Base-by-base conservation (phyloP, 2,329 filamentous ascomycete species). In the Trichoderma sp. region DNA sequence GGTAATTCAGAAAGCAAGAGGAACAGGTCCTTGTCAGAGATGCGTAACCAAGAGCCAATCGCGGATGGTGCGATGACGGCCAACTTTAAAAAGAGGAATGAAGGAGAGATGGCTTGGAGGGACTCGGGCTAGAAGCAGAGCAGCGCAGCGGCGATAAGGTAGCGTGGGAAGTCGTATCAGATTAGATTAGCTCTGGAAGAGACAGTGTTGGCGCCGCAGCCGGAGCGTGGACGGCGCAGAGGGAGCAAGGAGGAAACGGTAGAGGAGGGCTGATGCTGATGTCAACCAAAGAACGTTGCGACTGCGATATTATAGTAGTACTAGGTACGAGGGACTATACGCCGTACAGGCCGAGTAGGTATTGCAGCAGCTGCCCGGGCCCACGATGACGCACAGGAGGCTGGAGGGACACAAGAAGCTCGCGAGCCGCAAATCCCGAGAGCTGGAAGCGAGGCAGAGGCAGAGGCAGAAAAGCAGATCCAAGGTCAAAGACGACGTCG, bases 361-460 rank as follows among this genome's bases (percentile, higher is more conserved):
- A 21, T 13, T 32, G 28, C 28, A 32, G 30, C 39, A 43, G 8
- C n/a, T 30, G 54, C 54, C 8, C 46, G 46, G 54, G 28, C n/a
- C 28, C 24, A 32, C 52, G 52, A 66, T 66, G 63, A 66, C 63
- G 63, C 52, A 66, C 63, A 66, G 26, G 52, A 18, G 37, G 46
- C 46, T 18, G 24, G 39, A n/a, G 5, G 28, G 24, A 28, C 10
- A n/a, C 26, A 32, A 49, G 46, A 58, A 30, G 52, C 52, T 56
- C 52, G 51, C 26, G 61, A 66, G 30, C 61, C 52, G 61, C 16
- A 46, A 61, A 49, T 61, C 24, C 59, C 59, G 59, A 14, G 34
- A n/a, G 34, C 18, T 24, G 10, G 46, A 49, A 56, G 37, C 51
- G 14, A 55, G 26, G 51, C n/a, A 51, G 37, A 39, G 37, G 37